A percentile compares a stretch with the other conserved stretches of the same genome.
Evolutionary conservation across 2,329 filamentous ascomycete genomes (phyloP).

Genomic region (Pseudocercospora macadamiae): DNA sequence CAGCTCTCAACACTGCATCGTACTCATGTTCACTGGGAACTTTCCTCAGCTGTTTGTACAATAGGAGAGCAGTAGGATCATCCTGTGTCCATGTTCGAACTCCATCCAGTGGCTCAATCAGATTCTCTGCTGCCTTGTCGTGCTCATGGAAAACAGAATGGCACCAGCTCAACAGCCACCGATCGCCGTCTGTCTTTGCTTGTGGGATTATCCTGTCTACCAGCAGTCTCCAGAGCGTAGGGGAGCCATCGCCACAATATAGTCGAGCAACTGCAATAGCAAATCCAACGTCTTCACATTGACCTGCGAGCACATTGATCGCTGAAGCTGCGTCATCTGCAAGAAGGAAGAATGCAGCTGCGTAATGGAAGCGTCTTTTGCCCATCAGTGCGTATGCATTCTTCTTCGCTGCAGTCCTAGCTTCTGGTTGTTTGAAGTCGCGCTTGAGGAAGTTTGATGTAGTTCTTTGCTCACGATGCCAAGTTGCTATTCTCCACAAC

Average conservation of each 20-base stretch:
- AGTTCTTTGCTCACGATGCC: conserved; percentile 81
- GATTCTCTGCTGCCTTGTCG: conserved; percentile 79
- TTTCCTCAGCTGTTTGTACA: conserved; percentile 86
- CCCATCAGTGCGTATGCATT: conserved; percentile 96
- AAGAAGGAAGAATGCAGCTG: conserved; percentile 91
- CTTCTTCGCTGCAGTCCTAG: conserved; percentile 87
- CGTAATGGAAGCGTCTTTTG: conserved; percentile 89
- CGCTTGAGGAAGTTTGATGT: conserved; percentile 83
- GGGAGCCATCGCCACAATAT: conserved; percentile 82
- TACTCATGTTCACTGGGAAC: conserved; percentile 55
- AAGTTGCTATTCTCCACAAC: conserved; percentile 90
- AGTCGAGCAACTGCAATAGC: conserved; percentile 86
- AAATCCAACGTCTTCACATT: conserved; percentile 85
- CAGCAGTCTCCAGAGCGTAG: conserved; percentile 72
- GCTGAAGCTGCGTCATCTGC: conserved; percentile 84
- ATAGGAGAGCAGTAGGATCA: conserved; percentile 82
- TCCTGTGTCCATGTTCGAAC: conserved; percentile 74
- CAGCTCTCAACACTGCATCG: conserved; percentile 80
- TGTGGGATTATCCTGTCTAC: conserved; percentile 77
- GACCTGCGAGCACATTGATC: conserved; percentile 81
- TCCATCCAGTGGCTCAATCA: conserved; percentile 71
- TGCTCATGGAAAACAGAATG: conserved; percentile 86
- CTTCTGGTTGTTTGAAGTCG: conserved; percentile 84
- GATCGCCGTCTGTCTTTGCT: conserved; percentile 79
- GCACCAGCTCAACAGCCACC: conserved; percentile 94